Conservation (phyloP, 2,329 filamentous ascomycete genomes). For the Dendryphion nanum region DNA sequence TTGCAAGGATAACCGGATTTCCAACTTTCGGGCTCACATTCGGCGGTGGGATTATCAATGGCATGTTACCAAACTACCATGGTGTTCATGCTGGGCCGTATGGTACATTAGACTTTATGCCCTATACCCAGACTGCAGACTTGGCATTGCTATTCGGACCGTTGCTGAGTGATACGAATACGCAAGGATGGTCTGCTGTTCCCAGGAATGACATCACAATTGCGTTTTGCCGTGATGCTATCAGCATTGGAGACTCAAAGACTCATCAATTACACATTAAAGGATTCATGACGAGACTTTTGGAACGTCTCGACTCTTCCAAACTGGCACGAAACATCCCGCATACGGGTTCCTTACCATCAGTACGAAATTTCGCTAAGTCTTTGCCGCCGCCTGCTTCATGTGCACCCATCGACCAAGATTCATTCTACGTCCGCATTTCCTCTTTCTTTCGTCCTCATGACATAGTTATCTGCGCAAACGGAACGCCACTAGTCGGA, state of each 20-base stretch:
- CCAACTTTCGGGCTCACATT: conserved; percentile 50
- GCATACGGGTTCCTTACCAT: conserved; percentile 1
- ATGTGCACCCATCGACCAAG: conserved; percentile 46
- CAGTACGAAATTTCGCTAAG: conserved; percentile 3
- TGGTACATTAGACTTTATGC: conserved; percentile 28
- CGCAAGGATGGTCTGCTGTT: conserved; percentile 38
- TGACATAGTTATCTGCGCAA: conserved; percentile 59
- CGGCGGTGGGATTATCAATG: conserved; percentile 52
- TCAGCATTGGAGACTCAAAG: conserved; percentile 31
- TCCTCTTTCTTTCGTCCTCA: conserved; percentile 50
- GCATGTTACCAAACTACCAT: conserved; percentile 47
- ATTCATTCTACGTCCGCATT: conserved; percentile 49
- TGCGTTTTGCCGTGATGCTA: conserved; percentile 30
- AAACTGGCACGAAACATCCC: conserved; percentile 1
- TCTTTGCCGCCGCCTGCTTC: conserved; percentile 4
- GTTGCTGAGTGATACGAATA: conserved; percentile 49
- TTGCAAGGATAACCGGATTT: conserved; percentile 46
- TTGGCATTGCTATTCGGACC: conserved; percentile 42
- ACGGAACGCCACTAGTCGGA: conserved; percentile 49
- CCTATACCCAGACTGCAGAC: conserved; percentile 32
- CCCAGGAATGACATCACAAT: conserved; percentile 33
- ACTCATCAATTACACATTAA: conserved; percentile 38
- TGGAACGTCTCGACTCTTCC: conserved; percentile 4
- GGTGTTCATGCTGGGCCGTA: conserved; percentile 50
- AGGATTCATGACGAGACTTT: conserved; percentile 8